These are phyloP conservation scores for Zalaria obscura DNA, from an alignment of 2,329 filamentous ascomycete species.

Conservation along the genomic window DNA sequence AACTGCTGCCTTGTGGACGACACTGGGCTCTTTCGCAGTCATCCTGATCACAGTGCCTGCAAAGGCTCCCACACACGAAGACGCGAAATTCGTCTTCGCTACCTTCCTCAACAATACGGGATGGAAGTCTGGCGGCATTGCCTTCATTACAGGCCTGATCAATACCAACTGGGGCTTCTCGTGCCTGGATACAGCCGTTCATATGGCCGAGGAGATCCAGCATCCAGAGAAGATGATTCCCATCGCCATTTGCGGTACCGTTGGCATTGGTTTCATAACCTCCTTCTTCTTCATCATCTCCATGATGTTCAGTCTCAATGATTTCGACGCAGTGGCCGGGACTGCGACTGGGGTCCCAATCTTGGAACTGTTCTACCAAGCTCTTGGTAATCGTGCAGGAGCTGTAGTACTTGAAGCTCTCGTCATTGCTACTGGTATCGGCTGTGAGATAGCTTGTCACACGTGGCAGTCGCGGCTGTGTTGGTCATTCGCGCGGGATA, in stretches of 20 bases:
- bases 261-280: conserved; percentile 35
- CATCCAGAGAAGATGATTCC: conserved; percentile 33
- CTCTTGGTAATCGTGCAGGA: conserved; percentile 26
- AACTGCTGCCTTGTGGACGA: conserved; percentile 34
- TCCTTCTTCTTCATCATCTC: conserved; percentile 33
- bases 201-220: conserved; percentile 37
- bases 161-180: conserved; percentile 37
- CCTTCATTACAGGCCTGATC: conserved; percentile 37
- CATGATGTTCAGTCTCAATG: conserved; percentile 36
- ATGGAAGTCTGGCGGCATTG: conserved; percentile 31
- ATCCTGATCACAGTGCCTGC: conserved; percentile 35
- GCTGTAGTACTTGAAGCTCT: conserved; percentile 32
- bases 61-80: conserved; percentile 27
- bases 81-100: conserved; percentile 36
- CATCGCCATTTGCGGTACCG: conserved; percentile 34
- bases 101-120: conserved; percentile 39
- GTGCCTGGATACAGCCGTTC: conserved; percentile 35
- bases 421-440: conserved; percentile 41
- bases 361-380: conserved; percentile 32
- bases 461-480: conserved; percentile 37
- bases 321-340: conserved; percentile 25
- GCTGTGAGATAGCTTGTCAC: conserved; percentile 52
- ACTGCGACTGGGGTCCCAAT: conserved; percentile 32
- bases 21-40: conserved; percentile 32
- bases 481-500: conserved; percentile 40